Conservation (phyloP, 176 grass and related monocot species). For the Zea luxurians region DNA sequence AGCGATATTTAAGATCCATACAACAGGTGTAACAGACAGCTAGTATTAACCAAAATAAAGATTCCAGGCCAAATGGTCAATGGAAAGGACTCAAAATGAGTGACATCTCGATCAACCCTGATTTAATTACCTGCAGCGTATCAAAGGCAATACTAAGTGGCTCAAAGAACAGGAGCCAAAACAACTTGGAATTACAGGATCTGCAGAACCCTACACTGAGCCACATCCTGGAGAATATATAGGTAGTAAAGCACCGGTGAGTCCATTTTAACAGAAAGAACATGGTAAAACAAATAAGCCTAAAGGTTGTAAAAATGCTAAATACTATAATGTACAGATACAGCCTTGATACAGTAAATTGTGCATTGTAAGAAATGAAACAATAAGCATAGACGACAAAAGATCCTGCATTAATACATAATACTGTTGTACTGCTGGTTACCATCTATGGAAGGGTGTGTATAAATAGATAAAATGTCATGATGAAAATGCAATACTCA, state of each 20-base stretch:
- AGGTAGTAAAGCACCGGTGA: conserved; percentile 27
- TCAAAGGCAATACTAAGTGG: conserved; percentile 89
- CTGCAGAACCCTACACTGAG: conserved; percentile 70
- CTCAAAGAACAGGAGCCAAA: conserved; percentile 95
- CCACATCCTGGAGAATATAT: conserved; percentile 70
- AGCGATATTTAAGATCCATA: not conserved
- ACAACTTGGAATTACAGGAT: conserved; percentile 74
- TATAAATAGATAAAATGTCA: not conserved
- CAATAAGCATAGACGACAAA: not conserved
- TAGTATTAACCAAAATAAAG: conserved; percentile 26
- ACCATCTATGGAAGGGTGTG: not conserved
- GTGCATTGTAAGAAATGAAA: conserved; percentile 14
- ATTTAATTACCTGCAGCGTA: conserved; percentile 74
- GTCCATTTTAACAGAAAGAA: conserved; percentile 37
- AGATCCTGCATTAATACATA: not conserved
- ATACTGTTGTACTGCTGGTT: not conserved
- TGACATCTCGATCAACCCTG: not conserved
- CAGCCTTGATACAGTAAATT: not conserved
- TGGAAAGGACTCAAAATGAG: conserved; percentile 11
- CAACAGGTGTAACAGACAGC: not conserved
- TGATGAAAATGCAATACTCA: not conserved
- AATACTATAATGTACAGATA: not conserved
- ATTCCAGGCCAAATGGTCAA: conserved; percentile 15
- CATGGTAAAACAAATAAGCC: not conserved
- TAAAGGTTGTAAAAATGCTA: conserved; percentile 25